Evolutionary conservation across 768 basidiomycete species (phyloP), one percentile per base, ranked within the genome.

Genomic region (Mycena olivaceomarginata): DNA sequence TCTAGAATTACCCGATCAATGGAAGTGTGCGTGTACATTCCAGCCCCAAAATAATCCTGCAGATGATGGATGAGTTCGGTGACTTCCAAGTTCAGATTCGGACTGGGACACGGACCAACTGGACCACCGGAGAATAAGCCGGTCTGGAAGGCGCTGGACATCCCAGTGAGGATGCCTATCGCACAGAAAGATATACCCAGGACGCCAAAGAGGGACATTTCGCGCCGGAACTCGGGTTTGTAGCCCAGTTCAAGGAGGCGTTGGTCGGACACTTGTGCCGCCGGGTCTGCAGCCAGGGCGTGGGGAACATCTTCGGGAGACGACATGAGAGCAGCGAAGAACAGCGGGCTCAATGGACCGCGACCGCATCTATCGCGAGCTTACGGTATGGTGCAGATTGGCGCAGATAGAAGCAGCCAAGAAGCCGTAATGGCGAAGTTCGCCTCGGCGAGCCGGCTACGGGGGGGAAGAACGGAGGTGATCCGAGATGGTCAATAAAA

Each of bases 101-200:
- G n/a, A 43, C 5, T 20, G 16, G 31, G 9, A 16, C 3, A 76
- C 78, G 39, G 20, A 84, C 91, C 90, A 40, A 92, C 80, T 4
- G 91, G 91, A 7, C 91, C 92, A 0, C 92, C 91, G 57, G 90
- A 91, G 81, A 92, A 91, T 15, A 92, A 82, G 0, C 92, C 91
- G 0, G 91, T 92, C 79, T 92, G 91, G 75, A 92, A 92, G 0
- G 91, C 91, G 68, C 90, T 90, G 69, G 90, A 90, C 90, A 91
- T 92, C 40, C 92, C 91, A 8, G 91, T 92, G 13, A 92, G 85
- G 77, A 92, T 92, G 7, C 92, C 91, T 39, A 92, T 92, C 10
- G 92, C 89, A 64, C 91, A 92, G 81, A 92, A 92, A 0, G 90
- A 91, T 81, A 92, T 89, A 20, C 92, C 91, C 60, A 92, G 84